A percentile compares a stretch with the other conserved stretches of the same genome.
Evolutionary conservation across 2,329 filamentous ascomycete species (phyloP).

Genomic region (Hypoxylon sp.): DNA sequence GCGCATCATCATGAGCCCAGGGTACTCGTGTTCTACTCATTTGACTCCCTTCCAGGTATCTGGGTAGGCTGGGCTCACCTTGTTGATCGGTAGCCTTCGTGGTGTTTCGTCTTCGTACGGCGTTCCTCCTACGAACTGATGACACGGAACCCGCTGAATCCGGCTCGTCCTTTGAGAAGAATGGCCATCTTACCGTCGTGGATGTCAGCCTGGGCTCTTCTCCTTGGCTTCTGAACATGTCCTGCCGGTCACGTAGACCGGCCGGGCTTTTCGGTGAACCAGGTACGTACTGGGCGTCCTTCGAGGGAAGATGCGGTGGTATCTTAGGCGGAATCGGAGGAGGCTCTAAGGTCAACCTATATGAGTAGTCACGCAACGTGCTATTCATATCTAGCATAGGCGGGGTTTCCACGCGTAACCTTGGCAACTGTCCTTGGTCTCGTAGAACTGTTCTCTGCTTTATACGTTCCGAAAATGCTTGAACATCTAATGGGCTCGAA

Average conservation of each 20-base stretch:
- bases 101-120: background rate
- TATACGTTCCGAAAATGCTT: background rate
- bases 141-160: background rate
- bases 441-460: background rate
- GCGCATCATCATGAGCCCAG: too few species aligned
- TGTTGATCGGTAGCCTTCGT: background rate
- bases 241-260: background rate
- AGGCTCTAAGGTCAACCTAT: background rate
- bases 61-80: background rate
- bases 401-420: background rate
- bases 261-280: background rate
- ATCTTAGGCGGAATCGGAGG: background rate
- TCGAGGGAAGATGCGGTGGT: background rate
- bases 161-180: background rate
- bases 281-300: background rate
- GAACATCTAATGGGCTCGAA: background rate
- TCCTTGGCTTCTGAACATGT: background rate
- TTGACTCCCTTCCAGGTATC: too few species aligned
- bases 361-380: background rate
- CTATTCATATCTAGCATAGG: background rate
- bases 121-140: background rate
- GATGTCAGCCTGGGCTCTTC: background rate
- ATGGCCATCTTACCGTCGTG: slow-evolving; percentile 10
- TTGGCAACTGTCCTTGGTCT: background rate
- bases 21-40: too few species aligned